Percentiles rank a stretch among this genome's conserved stretches.
Evolutionary conservation across 2,329 filamentous ascomycete genomes (phyloP).

Genomic region (Fusarium sp.): DNA sequence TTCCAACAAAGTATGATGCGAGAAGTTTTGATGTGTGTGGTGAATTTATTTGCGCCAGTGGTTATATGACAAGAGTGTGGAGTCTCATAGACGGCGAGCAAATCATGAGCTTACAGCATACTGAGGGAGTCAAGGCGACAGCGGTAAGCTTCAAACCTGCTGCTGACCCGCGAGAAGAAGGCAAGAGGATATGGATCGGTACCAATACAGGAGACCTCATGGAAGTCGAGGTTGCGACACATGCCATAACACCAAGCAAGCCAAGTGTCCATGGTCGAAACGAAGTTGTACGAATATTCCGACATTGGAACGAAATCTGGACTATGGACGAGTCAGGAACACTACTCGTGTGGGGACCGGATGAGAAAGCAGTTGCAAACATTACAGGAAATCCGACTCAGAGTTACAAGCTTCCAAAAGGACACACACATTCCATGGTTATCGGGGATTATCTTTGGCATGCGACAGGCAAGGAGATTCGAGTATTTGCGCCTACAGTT

Average conservation of each 20-base stretch:
- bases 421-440: slow-evolving; percentile 88
- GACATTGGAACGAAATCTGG: slow-evolving; percentile 92
- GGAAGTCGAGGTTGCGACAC: slow-evolving; percentile 83
- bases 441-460: slow-evolving; percentile 89
- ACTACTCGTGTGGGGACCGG: slow-evolving; percentile 86
- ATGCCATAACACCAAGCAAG: slow-evolving; percentile 75
- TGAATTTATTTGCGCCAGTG: slow-evolving; percentile 85
- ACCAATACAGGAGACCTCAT: slow-evolving; percentile 88
- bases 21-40: slow-evolving; percentile 89
- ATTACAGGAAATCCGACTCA: slow-evolving; percentile 76
- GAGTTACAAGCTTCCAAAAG: slow-evolving; percentile 80
- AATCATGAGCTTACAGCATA: slow-evolving; percentile 82
- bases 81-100: slow-evolving; percentile 83
- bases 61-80: slow-evolving; percentile 89
- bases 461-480: slow-evolving; percentile 85
- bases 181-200: slow-evolving; percentile 85
- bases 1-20: slow-evolving; percentile 86
- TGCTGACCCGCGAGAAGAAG: slow-evolving; percentile 80
- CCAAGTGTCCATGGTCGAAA: slow-evolving; percentile 78
- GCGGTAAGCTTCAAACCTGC: slow-evolving; percentile 88
- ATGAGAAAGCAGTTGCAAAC: slow-evolving; percentile 75
- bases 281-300: slow-evolving; percentile 85
- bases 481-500: slow-evolving; percentile 80
- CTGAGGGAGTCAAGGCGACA: slow-evolving; percentile 84
- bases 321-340: slow-evolving; percentile 90